These are phyloP conservation scores for Nicotiana otophora DNA, from an alignment of 257 asterid species.

Conservation along the genomic window DNA sequence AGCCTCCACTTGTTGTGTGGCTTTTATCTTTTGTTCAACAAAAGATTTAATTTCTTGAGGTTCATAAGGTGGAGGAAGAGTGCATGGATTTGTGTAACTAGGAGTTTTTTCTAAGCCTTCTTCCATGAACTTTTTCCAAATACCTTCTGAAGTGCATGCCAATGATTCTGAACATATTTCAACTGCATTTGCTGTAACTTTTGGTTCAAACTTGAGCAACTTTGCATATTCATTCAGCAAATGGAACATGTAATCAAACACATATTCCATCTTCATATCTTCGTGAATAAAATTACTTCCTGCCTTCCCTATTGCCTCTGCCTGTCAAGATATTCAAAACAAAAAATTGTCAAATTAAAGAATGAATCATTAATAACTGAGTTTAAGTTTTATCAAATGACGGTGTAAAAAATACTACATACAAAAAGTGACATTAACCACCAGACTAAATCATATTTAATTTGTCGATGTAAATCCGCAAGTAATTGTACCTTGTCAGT, in stretches of 20 bases:
- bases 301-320: constrained; percentile 63
- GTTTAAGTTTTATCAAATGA: background rate
- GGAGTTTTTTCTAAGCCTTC: constrained; percentile 68
- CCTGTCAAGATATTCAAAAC: constrained; percentile 25
- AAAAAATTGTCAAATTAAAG: background rate
- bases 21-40: constrained; percentile 31
- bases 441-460: too few relatives aligned
- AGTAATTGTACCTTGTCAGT: constrained; percentile 38
- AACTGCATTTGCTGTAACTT: constrained; percentile 42
- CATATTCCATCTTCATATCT: constrained; percentile 64
- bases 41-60: constrained; percentile 39
- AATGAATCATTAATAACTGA: background rate
- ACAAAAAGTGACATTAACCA: too few relatives aligned
- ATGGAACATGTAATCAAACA: constrained; percentile 76
- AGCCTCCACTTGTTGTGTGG: constrained; percentile 52
- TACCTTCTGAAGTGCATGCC: constrained; percentile 49
- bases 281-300: constrained; percentile 74
- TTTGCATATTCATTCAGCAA: constrained; percentile 66
- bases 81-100: constrained; percentile 50
- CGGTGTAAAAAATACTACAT: too few relatives aligned
- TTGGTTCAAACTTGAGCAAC: constrained; percentile 59
- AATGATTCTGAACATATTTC: constrained; percentile 65
- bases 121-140: constrained; percentile 61
- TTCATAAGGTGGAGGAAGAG: constrained; percentile 62
- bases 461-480: too few relatives aligned